These are phyloP conservation scores for Epichloe brachyelytri DNA, from an alignment of 2,329 filamentous ascomycete species.

Conservation along the genomic window DNA sequence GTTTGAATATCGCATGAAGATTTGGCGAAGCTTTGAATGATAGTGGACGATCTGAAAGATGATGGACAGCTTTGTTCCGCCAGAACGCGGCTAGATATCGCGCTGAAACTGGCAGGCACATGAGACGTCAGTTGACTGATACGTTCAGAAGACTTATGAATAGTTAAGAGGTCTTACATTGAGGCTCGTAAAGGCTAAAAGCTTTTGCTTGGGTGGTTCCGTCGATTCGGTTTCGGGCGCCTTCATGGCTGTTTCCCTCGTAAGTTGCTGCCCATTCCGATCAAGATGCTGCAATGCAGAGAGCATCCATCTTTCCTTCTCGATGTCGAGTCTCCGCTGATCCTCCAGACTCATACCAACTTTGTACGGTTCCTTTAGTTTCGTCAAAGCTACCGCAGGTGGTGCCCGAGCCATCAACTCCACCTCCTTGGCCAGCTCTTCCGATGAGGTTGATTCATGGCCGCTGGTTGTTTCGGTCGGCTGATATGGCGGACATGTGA, in stretches of 20 bases:
- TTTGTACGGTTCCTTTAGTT: slow-evolving; percentile 7
- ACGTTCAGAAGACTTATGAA: not conserved
- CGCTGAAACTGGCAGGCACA: not conserved
- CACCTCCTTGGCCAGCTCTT: slow-evolving; percentile 3
- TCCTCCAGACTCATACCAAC: not conserved
- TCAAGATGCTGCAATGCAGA: slow-evolving; percentile 38
- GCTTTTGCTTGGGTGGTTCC: slow-evolving; percentile 12
- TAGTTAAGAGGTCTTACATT: slow-evolving; percentile 22
- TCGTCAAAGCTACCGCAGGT: slow-evolving; percentile 7
- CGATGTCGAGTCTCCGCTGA: slow-evolving; percentile 13
- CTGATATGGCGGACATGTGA: not conserved
- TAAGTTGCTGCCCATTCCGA: slow-evolving; percentile 10
- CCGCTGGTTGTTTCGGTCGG: not conserved
- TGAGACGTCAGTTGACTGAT: not conserved
- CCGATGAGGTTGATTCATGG: not conserved
- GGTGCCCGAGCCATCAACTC: slow-evolving; percentile 6
- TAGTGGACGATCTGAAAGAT: slow-evolving; percentile 3
- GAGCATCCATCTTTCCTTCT: slow-evolving; percentile 38
- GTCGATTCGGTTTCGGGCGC: not conserved
- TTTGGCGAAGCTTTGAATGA: slow-evolving; percentile 2
- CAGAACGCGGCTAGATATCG: not conserved
- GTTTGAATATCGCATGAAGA: slow-evolving; percentile 1
- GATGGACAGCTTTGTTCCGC: slow-evolving; percentile 1
- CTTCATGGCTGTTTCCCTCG: not conserved
- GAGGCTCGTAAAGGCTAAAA: slow-evolving; percentile 37